Conservation (phyloP, 1,284 basidiomycete species). For the Boletellus deceptivus region DNA sequence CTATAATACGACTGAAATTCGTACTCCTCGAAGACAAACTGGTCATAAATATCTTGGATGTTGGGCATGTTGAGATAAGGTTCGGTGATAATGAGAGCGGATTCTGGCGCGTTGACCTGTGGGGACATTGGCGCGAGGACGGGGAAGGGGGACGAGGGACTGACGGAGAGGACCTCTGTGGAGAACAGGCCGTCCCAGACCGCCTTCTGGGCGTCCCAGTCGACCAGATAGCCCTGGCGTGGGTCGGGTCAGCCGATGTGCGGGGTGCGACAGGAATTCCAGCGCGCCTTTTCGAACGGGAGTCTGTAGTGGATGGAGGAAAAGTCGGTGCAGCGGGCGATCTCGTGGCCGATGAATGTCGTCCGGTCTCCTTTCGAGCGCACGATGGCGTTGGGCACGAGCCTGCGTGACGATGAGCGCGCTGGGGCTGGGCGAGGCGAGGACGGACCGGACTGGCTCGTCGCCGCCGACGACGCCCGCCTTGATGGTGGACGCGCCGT, state of each 20-base stretch:
- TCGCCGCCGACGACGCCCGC: conserved; percentile 48
- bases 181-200: conserved; percentile 88
- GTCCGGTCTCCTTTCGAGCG: conserved; percentile 77
- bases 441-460: conserved; percentile 22
- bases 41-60: conserved; percentile 88
- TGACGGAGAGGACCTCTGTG: conserved; percentile 63
- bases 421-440: background rate
- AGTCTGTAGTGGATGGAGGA: conserved; percentile 78
- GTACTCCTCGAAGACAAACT: conserved; percentile 95
- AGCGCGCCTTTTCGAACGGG: conserved; percentile 78
- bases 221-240: conserved; percentile 79
- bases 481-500: conserved; percentile 83
- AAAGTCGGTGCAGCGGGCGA: conserved; percentile 71
- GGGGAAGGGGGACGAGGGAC: conserved; percentile 20
- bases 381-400: conserved; percentile 76
- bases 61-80: conserved; percentile 92
- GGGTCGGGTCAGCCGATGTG: conserved; percentile 10
- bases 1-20: conserved; percentile 85
- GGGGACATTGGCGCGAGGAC: conserved; percentile 2
- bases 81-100: conserved; percentile 84
- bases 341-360: conserved; percentile 81
- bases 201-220: conserved; percentile 91
- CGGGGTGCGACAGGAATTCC: conserved; percentile 6
- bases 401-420: conserved; percentile 39
- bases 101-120: conserved; percentile 70